Evolutionary conservation across 2,329 filamentous ascomycete species (phyloP), one percentile per base, ranked within the genome.

Genomic region (Exophiala lecanii-corni): DNA sequence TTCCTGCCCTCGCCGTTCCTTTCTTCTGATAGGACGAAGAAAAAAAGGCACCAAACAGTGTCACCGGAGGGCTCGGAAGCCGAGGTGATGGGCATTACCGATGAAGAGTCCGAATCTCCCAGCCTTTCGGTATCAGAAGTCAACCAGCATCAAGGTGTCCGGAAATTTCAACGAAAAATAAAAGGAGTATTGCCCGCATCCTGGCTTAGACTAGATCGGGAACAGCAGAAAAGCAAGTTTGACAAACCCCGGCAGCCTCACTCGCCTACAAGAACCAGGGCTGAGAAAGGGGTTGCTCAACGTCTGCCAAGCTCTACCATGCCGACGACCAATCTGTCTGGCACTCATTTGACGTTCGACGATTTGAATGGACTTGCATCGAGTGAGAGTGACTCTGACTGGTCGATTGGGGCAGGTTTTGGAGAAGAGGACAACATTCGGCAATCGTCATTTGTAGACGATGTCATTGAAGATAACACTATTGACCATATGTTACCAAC

Each of bases 121-220:
- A 12, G 23, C 12, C 12, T 12, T 26, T 26, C 23, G 7, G 23
- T 7, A 7, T 26, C 23, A 7, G 23, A 26, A 6, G 23, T 7
- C 6, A 6, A 12, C 6, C 23, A 6, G 6, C 23, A 6, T 17
- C 52, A 57, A 41, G 41, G 52, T 19, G 49, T 71, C 9, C 57
- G 59, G 47, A 53, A 47, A 18, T 50, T 66, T 9, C 62, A 66
- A 36, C 65, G 67, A 19, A 64, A 54, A 38, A 72, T 71, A 9
- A 66, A 67, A 45, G 71, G 71, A 18, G 70, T 73, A 17, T 59
- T 74, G 17, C 71, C 71, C 13, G 71, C 71, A 4, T 73, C 71
- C 17, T 73, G 53, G 59, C 43, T 55, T 35, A 47, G 49, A 47
- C 38, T 55, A 15, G 47, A 54, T 41, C 21, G 38, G 41, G 19